Evolutionary conservation across 2,329 filamentous ascomycete genomes (phyloP).

Genomic region (Aspergillus oerlinghausenensis): DNA sequence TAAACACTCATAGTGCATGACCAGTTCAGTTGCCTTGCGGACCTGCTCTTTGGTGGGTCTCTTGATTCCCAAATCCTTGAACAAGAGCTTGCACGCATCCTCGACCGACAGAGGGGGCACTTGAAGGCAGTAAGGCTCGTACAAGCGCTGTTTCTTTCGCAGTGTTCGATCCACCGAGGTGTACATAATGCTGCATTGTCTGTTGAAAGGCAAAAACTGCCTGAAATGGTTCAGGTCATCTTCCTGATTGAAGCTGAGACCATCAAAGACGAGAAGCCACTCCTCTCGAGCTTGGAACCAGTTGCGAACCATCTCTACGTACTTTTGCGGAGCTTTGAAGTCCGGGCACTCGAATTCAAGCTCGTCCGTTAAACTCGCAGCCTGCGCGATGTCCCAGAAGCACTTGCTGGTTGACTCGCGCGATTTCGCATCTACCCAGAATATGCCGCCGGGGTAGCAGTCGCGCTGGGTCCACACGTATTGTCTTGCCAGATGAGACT

Average conservation of each 20-base stretch:
- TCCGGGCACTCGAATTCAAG: constrained; percentile 35
- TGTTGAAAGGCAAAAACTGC: constrained; percentile 61
- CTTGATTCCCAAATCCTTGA: constrained; percentile 59
- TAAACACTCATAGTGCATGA: constrained; percentile 59
- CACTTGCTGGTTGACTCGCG: constrained; percentile 55
- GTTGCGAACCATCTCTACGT: constrained; percentile 54
- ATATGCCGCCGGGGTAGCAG: constrained; percentile 62
- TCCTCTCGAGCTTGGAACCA: constrained; percentile 60
- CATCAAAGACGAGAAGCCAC: constrained; percentile 66
- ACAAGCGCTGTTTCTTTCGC: constrained; percentile 52
- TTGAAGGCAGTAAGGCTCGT: constrained; percentile 56
- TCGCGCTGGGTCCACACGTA: constrained; percentile 59
- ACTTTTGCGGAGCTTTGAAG: constrained; percentile 42
- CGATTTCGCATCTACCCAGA: constrained; percentile 64
- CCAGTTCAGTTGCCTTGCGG: constrained; percentile 56
- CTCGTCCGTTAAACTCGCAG: constrained; percentile 47
- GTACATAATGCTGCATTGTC: constrained; percentile 62
- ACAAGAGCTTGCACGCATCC: constrained; percentile 58
- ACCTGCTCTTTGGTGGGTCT: constrained; percentile 53
- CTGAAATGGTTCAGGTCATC: constrained; percentile 48
- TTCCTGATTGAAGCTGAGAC: constrained; percentile 57
- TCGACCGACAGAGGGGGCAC: constrained; percentile 52
- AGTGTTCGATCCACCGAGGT: constrained; percentile 61
- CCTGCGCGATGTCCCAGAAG: constrained; percentile 63
- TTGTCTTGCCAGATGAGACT: constrained; percentile 64